Evolutionary conservation across 176 grass and related monocot species (phyloP), one percentile per base, ranked within the genome.

Genomic region (Cenchrus americanus): DNA sequence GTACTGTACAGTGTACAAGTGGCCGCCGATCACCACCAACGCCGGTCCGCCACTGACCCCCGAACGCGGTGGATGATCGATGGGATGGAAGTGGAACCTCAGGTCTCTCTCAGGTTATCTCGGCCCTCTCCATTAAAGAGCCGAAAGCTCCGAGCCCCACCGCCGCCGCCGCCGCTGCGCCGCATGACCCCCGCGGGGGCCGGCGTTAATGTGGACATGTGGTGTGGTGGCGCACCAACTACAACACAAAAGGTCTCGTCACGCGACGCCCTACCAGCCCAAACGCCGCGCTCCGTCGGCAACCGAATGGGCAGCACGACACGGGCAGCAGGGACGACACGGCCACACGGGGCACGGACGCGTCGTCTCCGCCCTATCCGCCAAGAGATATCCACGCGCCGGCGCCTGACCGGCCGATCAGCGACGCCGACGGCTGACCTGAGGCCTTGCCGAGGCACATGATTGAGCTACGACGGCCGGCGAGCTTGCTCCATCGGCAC

Each of bases 201-300:
- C 76, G 66, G 30, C 57, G 57, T 73, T 73, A 46, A 55, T 32
- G 30, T 15, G 23, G 67, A 37, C 34, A 37, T 37, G 34, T 37
- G 34, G 34, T 37, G 34, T 37, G 34, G 34, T 37, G 34, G 34
- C 34, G 34, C 34, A 37, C 34, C 34, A 30, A 30, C 27, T 30
- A 37, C 34, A 37, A 37, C 46, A 67, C 76, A 55, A 80, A 86
- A 65, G 59, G 37, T 80, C 77, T 32, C 58, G n/a, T 79, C 76
- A 61, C n/a, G 26, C 6, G 44, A 43, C 48, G 41, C 6, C 58
- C 47, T 17, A 53, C 21, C 76, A 5, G 14, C 47, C 30, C 1
- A 10, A 27, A 40, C 34, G 44, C 47, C 1, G 60, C 60, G 23
- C 37, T 18, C 41, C 14, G 58, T 22, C 10, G 10, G 21, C 47